phyloP scores from a whole-genome alignment of 1,139 yeast species.

The Scheffersomyces insectosa region DNA sequence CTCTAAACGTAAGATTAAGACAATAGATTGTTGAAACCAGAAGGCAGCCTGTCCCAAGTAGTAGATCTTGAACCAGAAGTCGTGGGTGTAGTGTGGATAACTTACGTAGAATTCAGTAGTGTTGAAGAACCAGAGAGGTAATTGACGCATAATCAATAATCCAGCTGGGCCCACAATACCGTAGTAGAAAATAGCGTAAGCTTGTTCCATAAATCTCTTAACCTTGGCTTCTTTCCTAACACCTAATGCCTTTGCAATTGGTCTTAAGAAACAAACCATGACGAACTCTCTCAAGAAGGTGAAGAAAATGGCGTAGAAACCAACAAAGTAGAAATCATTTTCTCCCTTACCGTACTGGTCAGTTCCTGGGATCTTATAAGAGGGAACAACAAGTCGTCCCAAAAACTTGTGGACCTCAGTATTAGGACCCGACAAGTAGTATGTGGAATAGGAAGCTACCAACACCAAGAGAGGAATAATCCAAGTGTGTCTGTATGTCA shows the following conservation, averaged over 20 bases:
- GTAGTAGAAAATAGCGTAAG: slow-evolving; percentile 80
- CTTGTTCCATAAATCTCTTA: slow-evolving; percentile 89
- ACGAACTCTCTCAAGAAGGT: slow-evolving; percentile 87
- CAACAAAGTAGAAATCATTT: slow-evolving; percentile 78
- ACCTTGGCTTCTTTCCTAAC: slow-evolving; percentile 59
- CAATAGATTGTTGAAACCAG: slow-evolving; percentile 94
- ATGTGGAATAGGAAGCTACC: slow-evolving; percentile 35
- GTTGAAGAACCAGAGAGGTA: slow-evolving; percentile 87
- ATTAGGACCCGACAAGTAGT: slow-evolving; percentile 49
- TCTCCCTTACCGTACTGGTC: slow-evolving; percentile 81
- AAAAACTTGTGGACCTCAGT: slow-evolving; percentile 58
- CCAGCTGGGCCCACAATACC: slow-evolving; percentile 86
- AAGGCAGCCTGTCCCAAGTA: slow-evolving; percentile 93
- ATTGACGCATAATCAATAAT: slow-evolving; percentile 77
- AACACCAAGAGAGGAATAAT: slow-evolving; percentile 61
- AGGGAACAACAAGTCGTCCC: slow-evolving; percentile 63
- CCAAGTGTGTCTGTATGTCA: slow-evolving; percentile 78
- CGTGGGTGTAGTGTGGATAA: slow-evolving; percentile 84
- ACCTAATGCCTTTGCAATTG: slow-evolving; percentile 60
- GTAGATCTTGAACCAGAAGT: slow-evolving; percentile 69
- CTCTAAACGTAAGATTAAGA: slow-evolving; percentile 80
- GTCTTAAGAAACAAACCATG: slow-evolving; percentile 80
- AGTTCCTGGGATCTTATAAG: slow-evolving; percentile 62
- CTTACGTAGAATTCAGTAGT: slow-evolving; percentile 76
- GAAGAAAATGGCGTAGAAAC: slow-evolving; percentile 80